These are phyloP conservation scores for Zizania latifolia DNA, from an alignment of 176 grass and related monocot genomes.

Conservation along the genomic window DNA sequence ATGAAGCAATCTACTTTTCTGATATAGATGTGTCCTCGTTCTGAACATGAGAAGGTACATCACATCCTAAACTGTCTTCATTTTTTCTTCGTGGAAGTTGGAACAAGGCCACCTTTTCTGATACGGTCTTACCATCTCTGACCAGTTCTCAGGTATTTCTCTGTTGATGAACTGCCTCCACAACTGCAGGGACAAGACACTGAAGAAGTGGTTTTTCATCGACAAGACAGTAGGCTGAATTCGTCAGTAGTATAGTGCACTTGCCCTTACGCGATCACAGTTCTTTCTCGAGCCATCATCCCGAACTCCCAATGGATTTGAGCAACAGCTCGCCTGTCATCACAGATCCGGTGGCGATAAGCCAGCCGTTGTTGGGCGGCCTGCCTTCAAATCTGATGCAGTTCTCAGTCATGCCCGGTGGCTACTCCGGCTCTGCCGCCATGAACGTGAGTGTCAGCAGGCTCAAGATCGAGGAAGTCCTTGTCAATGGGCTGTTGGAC, in stretches of 20 bases:
- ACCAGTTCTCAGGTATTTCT: constrained; percentile 51
- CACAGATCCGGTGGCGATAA: constrained; percentile 43
- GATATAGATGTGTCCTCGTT: constrained; percentile 42
- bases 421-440: constrained; percentile 42
- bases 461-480: constrained; percentile 61
- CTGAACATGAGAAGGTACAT: constrained; percentile 37
- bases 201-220: constrained; percentile 96
- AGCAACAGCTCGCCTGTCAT: constrained; percentile 70
- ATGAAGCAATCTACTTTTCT: constrained; percentile 7
- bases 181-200: constrained; percentile 68
- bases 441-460: constrained; percentile 35
- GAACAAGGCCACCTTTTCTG: background rate
- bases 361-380: constrained; percentile 41
- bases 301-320: constrained; percentile 50
- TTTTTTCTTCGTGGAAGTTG: background rate
- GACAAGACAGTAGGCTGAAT: constrained; percentile 78
- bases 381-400: constrained; percentile 57
- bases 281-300: background rate
- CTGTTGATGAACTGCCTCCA: constrained; percentile 63
- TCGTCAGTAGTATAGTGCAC: background rate
- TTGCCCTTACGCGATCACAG: background rate
- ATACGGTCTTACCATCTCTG: background rate
- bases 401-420: constrained; percentile 42
- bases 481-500: constrained; percentile 63
- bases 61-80: background rate